Percentiles rank a stretch among this genome's conserved stretches.
phyloP scores from a whole-genome alignment of 371 early-diverging fungal species.

The Choanephora cucurbitarum region DNA sequence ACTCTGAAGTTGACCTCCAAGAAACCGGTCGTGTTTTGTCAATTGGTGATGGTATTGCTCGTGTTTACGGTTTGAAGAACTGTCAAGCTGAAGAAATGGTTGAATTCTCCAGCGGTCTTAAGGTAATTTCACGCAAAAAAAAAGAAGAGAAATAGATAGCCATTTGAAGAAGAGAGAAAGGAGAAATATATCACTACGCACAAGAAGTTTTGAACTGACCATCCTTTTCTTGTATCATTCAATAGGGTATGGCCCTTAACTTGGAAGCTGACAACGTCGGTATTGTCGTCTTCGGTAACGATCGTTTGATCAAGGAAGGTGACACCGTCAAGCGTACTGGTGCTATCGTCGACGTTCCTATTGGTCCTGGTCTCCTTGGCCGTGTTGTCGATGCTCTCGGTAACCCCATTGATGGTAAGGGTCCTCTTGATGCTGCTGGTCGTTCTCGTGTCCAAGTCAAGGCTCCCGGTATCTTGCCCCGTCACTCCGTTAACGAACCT shows the following conservation, averaged over 20 bases:
- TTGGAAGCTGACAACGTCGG: conserved; percentile 97
- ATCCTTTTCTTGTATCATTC: background rate
- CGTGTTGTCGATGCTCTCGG: conserved; percentile 97
- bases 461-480: conserved; percentile 97
- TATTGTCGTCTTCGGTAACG: conserved; percentile 98
- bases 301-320: conserved; percentile 88
- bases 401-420: conserved; percentile 98
- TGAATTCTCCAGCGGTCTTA: conserved; percentile 96
- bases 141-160: too few species aligned
- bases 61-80: conserved; percentile 97
- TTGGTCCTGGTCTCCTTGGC: conserved; percentile 90
- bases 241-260: conserved; percentile 93
- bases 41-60: conserved; percentile 99
- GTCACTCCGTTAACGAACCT: conserved; percentile 96
- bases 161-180: too few species aligned
- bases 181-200: conserved; percentile 19
- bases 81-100: conserved; percentile 99
- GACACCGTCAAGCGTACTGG: conserved; percentile 97
- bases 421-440: conserved; percentile 79
- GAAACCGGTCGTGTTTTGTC: conserved; percentile 98
- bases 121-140: too few species aligned
- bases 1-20: conserved; percentile 82
- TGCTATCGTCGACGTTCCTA: conserved; percentile 95
- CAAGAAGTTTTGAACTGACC: background rate
- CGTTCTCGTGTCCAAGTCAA: conserved; percentile 94